A percentile compares a stretch with the other conserved stretches of the same genome.
These are phyloP conservation scores for Syzygium malaccense DNA, from an alignment of 441 rosid species.

Conservation along the genomic window DNA sequence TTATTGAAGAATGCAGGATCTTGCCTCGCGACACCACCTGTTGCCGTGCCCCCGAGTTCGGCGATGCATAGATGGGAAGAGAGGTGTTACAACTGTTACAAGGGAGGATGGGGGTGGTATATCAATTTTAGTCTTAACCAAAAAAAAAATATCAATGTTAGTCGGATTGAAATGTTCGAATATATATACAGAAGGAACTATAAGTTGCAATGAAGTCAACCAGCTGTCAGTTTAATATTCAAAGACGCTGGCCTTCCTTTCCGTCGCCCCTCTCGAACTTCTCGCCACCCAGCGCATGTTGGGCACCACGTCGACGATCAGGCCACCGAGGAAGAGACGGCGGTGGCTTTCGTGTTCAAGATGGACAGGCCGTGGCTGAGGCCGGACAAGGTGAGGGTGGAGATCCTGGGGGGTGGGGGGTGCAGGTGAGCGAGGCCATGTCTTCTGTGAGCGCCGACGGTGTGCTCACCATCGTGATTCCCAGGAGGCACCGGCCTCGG, in stretches of 20 bases:
- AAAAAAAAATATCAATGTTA: neutral
- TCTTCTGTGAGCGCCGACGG: neutral
- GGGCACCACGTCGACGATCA: neutral
- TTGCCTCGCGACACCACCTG: neutral
- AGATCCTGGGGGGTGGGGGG: neutral
- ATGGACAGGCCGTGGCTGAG: neutral
- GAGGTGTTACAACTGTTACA: neutral
- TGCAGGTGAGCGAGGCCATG: neutral
- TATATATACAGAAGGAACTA: neutral
- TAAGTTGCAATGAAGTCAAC: no score
- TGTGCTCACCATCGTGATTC: neutral
- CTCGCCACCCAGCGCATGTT: neutral
- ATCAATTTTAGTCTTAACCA: neutral
- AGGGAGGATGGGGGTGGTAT: neutral
- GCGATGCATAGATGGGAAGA: neutral
- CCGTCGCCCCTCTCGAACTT: neutral
- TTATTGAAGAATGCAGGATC: neutral
- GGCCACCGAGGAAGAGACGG: neutral
- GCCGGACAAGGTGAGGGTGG: neutral
- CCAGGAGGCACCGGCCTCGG: neutral
- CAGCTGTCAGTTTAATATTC: no score
- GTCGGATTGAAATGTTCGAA: fast-evolving
- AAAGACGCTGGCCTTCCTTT: fast-evolving
- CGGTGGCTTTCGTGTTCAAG: neutral
- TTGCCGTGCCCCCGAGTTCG: neutral